Base-by-base conservation (phyloP, 805 yeast genomes). In the Martiniozyma abietophila region DNA sequence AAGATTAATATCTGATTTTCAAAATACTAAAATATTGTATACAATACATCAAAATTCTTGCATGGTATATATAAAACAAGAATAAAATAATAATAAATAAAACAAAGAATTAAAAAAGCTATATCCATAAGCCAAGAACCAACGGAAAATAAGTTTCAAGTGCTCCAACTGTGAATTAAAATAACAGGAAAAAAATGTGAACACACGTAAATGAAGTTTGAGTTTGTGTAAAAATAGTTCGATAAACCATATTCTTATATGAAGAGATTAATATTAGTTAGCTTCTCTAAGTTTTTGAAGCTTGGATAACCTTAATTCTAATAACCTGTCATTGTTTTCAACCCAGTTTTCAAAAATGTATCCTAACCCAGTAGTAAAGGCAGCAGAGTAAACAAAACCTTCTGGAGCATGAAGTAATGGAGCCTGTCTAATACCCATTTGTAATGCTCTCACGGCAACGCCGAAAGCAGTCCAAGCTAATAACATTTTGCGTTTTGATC, bases 371-470 rank as follows among this genome's bases (percentile, higher is more conserved):
- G 61, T 56, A 64, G 69, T 64, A 38, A 61, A 50, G 5, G 58
- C 66, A n/a, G 64, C 70, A 12, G 69, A 64, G 37, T 54, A 58
- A 4, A 58, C 55, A 39, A 61, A 65, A 12, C 67, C 71, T 39
- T 55, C 34, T 30, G 65, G 67, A 34, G 56, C 52, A 38, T 50
- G 50, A 5, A 51, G 37, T 38, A 59, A 46, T 19, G 69, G 65
- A 36, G 58, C 59, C 41, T 63, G 59, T 44, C 63, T 53, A 20
- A 67, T 50, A 23, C 70, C 71, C 38, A 61, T 40, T 46, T 66
- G 71, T 43, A 59, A 60, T 4, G 63, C 65, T 54, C 71, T 64
- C 9, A 59, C 66, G 24, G 56, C 48, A 21, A 59, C 57, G 30
- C 70, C 66, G 34, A 60, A 59, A 6, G 47, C 39, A 12, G 64